These are phyloP conservation scores for Arabis alpina DNA, from an alignment of 345 rosid genomes.

Conservation along the genomic window DNA sequence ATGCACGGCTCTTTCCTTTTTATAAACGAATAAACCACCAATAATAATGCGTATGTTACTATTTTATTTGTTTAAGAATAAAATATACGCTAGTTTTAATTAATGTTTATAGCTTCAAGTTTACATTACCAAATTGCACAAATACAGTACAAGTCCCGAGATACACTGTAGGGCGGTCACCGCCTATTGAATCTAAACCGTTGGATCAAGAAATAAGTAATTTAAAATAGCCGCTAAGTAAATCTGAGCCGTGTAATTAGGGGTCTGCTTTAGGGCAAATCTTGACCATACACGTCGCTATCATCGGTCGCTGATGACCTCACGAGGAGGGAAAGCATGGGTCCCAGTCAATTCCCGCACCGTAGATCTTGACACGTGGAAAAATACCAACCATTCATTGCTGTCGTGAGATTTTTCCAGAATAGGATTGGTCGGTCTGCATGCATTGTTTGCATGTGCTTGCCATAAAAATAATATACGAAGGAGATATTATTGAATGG, in stretches of 20 bases:
- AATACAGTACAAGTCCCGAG: constrained; percentile 47
- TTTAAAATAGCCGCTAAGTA: constrained; percentile 50
- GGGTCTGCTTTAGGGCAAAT: constrained; percentile 45
- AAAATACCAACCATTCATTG: constrained; percentile 23
- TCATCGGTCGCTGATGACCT: constrained; percentile 45
- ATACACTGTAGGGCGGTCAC: constrained; percentile 71
- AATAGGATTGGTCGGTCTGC: constrained; percentile 46
- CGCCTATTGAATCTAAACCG: constrained; percentile 57
- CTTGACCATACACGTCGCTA: constrained; percentile 53
- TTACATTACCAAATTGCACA: constrained; percentile 50
- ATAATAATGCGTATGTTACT: constrained; percentile 19
- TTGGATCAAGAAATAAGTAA: constrained; percentile 48
- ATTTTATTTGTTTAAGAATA: constrained; percentile 22
- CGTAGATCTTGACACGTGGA: constrained; percentile 46
- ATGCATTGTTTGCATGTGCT: constrained; percentile 47
- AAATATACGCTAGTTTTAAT: constrained; percentile 40
- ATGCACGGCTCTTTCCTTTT: constrained; percentile 43
- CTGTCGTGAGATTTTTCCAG: constrained; percentile 31
- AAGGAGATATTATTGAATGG: constrained; percentile 9
- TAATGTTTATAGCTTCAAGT: constrained; percentile 27
- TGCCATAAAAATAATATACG: constrained; percentile 30
- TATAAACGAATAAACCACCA: constrained; percentile 44
- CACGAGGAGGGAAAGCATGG: constrained; percentile 46
- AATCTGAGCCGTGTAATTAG: constrained; percentile 56
- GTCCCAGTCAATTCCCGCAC: neutral